Conservation (phyloP, 176 grass and related monocot species). For the Carex scoparia region DNA sequence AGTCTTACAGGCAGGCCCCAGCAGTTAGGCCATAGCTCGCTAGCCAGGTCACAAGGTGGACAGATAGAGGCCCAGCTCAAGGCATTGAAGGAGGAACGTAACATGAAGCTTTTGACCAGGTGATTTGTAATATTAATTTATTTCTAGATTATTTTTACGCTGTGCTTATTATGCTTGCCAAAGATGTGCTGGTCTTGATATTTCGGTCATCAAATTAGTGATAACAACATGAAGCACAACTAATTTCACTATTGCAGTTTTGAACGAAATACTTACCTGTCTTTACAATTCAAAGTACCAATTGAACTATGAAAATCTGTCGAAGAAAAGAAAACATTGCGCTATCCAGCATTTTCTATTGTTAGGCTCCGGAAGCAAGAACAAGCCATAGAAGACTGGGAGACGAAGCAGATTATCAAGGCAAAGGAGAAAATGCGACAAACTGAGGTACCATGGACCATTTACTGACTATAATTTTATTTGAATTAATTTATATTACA, state of each 20-base stretch:
- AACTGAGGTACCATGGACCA: conserved; percentile 41
- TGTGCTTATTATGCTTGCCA: not conserved
- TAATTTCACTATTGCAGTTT: not conserved
- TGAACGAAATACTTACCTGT: not conserved
- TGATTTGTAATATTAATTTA: conserved; percentile 2
- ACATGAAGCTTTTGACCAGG: conserved; percentile 61
- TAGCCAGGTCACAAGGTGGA: not conserved
- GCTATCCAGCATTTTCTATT: not conserved
- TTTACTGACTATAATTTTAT: not conserved
- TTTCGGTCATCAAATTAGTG: not conserved
- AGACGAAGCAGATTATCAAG: conserved; percentile 43
- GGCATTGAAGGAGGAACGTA: conserved; percentile 60
- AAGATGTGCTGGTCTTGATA: not conserved
- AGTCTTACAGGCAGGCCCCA: not conserved
- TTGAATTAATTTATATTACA: not conserved
- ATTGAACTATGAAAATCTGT: not conserved
- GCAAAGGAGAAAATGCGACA: conserved; percentile 47
- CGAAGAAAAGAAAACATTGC: not conserved
- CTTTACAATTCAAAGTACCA: not conserved
- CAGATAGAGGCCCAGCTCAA: conserved; percentile 46
- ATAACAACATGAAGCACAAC: not conserved
- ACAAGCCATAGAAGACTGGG: conserved; percentile 54
- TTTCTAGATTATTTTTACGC: not conserved
- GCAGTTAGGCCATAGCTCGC: not conserved
- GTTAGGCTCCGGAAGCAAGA: conserved; percentile 63